Base-by-base conservation (phyloP, 331 rosid species). In the Arachis monticola region DNA sequence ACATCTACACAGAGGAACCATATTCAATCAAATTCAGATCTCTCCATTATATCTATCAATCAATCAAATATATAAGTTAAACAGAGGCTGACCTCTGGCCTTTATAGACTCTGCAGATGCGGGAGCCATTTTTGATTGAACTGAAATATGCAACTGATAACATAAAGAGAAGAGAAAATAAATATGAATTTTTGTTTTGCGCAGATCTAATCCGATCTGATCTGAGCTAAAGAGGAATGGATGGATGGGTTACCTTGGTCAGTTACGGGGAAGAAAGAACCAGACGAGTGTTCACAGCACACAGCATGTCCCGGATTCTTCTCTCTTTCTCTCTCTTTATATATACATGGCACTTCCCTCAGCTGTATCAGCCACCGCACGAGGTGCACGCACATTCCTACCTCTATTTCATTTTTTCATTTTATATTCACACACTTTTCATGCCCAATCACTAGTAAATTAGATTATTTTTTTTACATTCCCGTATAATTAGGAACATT, bases 101-200 rank as follows among this genome's bases (percentile, higher is more conserved):
- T 86, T 85, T 13, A 91, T 77, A 13, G 85, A 81, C 42, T 89
- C 89, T 5, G 96, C 74, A 74, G 89, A 82, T 58, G 88, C 81
- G 1, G 96, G 90, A 72, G 96, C 93, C 97, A 91, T 91, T 40
- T 89, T 91, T 40, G 80, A 9, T 48, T 14, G 41, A 38, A 5
- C 41, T 8, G 77, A 63, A 81, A 79, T 80, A 90, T 82, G 87
- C 66, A 76, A 57, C 59, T 32, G 17, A 56, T 83, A 59, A 74
- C 40, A 83, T 14, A 6, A 68, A 45, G 48, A 45, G 48, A 6
- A 6, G 48, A 45, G 1, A 6, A 45, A 1, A 8, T 45, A 6
- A 45, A 45, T 45, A 45, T 45, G 2, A 12, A 5, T 14, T 11
- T 14, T 51, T 11, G 57, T 3, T 51, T 3, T 10, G 13, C 14